A percentile compares a stretch with the other conserved stretches of the same genome.
Evolutionary conservation across 2,329 filamentous ascomycete species (phyloP).

Genomic region (Nemania abortiva): DNA sequence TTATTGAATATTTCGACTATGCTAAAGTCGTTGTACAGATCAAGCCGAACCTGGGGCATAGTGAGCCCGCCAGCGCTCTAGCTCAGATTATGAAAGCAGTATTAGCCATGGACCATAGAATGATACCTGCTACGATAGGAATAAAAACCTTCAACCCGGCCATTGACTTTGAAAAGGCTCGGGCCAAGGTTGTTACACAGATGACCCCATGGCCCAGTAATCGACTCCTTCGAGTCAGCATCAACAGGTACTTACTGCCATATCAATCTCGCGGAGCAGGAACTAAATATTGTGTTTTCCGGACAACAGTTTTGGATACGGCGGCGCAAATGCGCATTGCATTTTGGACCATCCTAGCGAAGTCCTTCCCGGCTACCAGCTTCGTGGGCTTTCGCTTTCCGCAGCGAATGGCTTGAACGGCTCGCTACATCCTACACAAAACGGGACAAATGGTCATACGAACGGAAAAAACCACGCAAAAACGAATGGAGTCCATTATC

Average conservation of each 20-base stretch:
- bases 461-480: not conserved
- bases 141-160: slow-evolving; percentile 43
- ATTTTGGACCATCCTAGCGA: slow-evolving; percentile 14
- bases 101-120: slow-evolving; percentile 15
- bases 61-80: slow-evolving; percentile 15
- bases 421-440: not conserved
- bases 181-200: slow-evolving; percentile 36
- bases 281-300: not conserved
- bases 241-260: slow-evolving; percentile 38
- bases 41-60: slow-evolving; percentile 30
- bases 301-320: slow-evolving; percentile 45
- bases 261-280: too few relatives aligned
- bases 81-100: slow-evolving; percentile 20
- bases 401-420: too few relatives aligned
- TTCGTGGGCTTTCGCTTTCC: slow-evolving; percentile 9
- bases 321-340: slow-evolving; percentile 49
- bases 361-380: slow-evolving; percentile 9
- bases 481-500: not conserved
- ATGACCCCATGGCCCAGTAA: slow-evolving; percentile 42
- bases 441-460: slow-evolving; percentile 1
- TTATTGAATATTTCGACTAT: not conserved
- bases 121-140: slow-evolving; percentile 47
- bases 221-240: slow-evolving; percentile 41
- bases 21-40: not conserved
- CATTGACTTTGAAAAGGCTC: slow-evolving; percentile 39